Evolutionary conservation across 106 monocot species (phyloP).

Genomic region (Hemerocallis citrina): DNA sequence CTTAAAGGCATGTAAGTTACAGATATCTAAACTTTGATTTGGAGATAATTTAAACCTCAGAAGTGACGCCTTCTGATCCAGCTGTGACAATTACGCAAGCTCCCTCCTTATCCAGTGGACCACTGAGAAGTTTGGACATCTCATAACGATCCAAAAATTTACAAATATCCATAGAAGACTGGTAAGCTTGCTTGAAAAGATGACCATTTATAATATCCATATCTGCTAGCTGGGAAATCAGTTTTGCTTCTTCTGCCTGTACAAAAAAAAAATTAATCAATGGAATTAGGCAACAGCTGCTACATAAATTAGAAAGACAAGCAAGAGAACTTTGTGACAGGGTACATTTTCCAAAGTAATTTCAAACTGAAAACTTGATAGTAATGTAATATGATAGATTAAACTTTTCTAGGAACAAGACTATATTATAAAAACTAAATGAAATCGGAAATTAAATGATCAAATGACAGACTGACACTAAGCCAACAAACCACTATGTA

Average conservation of each 20-base stretch:
- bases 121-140: constrained; percentile 55
- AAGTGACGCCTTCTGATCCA: constrained; percentile 34
- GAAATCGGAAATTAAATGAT: no score
- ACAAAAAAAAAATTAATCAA: background rate
- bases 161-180: constrained; percentile 48
- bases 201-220: constrained; percentile 66
- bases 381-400: background rate
- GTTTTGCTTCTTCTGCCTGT: constrained; percentile 84
- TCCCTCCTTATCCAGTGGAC: constrained; percentile 73
- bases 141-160: constrained; percentile 62
- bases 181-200: constrained; percentile 69
- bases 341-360: background rate
- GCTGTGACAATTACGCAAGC: constrained; percentile 63
- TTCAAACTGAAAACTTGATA: background rate
- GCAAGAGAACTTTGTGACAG: background rate
- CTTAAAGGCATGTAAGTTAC: no score
- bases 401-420: background rate
- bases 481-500: no score
- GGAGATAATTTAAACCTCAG: constrained; percentile 35
- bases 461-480: no score
- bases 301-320: background rate
- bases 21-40: background rate
- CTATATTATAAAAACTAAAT: background rate
- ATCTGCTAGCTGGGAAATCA: constrained; percentile 65
- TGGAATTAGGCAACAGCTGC: background rate